Evolutionary conservation across 2,329 filamentous ascomycete species (phyloP), one percentile per base, ranked within the genome.

Genomic region (Tolypocladium cylindrosporum): DNA sequence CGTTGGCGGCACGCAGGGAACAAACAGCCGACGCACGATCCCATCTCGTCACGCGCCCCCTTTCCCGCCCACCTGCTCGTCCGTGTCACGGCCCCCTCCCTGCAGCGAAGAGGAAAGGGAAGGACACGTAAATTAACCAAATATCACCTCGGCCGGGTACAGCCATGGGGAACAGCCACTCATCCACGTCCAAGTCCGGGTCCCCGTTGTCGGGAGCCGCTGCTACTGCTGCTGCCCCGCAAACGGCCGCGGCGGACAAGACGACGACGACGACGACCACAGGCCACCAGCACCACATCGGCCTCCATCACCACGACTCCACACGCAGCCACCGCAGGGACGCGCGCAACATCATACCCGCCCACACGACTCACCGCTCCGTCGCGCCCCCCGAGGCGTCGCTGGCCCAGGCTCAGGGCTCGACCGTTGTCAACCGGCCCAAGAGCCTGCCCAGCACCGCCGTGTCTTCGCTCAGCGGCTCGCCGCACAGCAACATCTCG

Each of bases 381-480:
- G 79, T 79, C 64, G 83, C 80, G 57, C 82, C 83, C 54, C 84
- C 84, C 59, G 84, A 86, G 72, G 78, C 80, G 56, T 85, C 84
- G 55, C 77, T 83, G 61, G 79, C 83, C 62, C 82, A 84, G 70
- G 83, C 83, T 55, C 78, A 81, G 58, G 82, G 81, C 64, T 82
- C 80, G 58, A 81, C 79, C 61, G 75, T 75, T 61, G 73, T 75
- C 66, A 76, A 75, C 65, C 72, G 74, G 10, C 71, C 74, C 58
- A 77, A 75, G 65, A 76, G 74, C 68, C 69, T 79, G 61, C 78
- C 79, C 58, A 70, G 76, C 56, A 78, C 76, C 36, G 76, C 79
- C 61, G 74, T 79, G 61, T 77, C 77, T 55, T 78, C 76, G 59
- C 73, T 79, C 58, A 78, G 72, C 69, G 75, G 73, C 60, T 79